Conservation (phyloP, 805 yeast genomes). For the Saitoella complicata region DNA sequence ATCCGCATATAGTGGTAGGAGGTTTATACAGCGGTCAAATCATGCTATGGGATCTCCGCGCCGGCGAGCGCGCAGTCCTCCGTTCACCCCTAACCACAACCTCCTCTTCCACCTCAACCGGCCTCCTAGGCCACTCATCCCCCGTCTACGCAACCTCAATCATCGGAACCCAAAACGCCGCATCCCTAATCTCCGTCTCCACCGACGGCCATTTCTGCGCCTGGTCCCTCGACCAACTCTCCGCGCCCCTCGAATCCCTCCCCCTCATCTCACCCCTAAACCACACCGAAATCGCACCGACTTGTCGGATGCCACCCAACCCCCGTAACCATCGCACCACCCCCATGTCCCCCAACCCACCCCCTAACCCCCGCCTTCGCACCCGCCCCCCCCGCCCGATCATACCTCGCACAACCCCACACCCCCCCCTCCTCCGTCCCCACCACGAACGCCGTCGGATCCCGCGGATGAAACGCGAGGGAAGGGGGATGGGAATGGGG, state of each 20-base stretch:
- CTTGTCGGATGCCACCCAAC: too few relatives aligned
- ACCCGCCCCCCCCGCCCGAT: too few relatives aligned
- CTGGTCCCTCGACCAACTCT: conserved; percentile 25
- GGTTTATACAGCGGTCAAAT: conserved; percentile 34
- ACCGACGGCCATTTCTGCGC: conserved; percentile 25
- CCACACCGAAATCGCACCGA: conserved; percentile 14
- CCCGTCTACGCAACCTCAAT: conserved; percentile 20
- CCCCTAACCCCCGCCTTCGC: too few relatives aligned
- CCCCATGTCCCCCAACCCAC: too few relatives aligned
- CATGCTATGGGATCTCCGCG: conserved; percentile 34
- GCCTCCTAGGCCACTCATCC: conserved; percentile 19
- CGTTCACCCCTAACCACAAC: conserved; percentile 19
- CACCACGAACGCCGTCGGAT: too few relatives aligned
- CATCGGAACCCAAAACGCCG: conserved; percentile 17
- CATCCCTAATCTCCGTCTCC: conserved; percentile 20
- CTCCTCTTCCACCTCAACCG: too few relatives aligned
- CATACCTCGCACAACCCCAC: too few relatives aligned
- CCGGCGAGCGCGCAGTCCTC: conserved; percentile 20
- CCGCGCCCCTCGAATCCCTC: conserved; percentile 17
- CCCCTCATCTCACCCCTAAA: not conserved
- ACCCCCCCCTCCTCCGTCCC: too few relatives aligned
- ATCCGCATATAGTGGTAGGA: conserved; percentile 28
- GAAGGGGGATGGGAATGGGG: too few relatives aligned
- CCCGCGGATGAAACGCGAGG: too few relatives aligned
- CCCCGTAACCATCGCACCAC: too few relatives aligned